Evolutionary conservation across 2,329 filamentous ascomycete genomes (phyloP), one percentile per base, ranked within the genome.

Genomic region (Fonsecaea nubica): DNA sequence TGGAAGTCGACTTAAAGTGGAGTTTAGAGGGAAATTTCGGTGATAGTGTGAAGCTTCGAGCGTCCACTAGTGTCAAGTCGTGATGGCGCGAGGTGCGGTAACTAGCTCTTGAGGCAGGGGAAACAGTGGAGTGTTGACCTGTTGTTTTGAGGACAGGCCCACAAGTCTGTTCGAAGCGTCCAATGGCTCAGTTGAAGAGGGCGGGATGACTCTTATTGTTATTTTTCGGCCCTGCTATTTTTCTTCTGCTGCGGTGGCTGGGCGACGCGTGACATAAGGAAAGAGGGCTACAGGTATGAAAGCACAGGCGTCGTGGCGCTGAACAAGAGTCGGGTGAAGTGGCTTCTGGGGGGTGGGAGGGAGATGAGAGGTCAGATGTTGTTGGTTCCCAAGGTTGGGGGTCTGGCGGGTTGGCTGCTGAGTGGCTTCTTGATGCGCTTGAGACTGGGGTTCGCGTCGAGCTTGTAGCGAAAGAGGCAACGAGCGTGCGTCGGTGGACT

Each of bases 41-140:
- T 61, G 58, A 63, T 68, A 69, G 67, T 64, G 67, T 50, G 25
- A 55, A 58, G 33, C 58, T 64, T 61, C 35, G 58, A 65, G 45
- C 33, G 42, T 35, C 42, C 36, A 57, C 64, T 69, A 69, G 58
- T 61, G 58, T 61, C 58, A 38, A 53, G 45, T 21, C 33, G 64
- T 57, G 62, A 62, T 64, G 54, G 65, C 62, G 62, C 62, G 62
- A 62, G 33, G 15, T 30, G 64, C 67, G 67, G 67, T 61, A 64
- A 62, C 67, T 69, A 69, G 62, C 67, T 33, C 38, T 35, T 48
- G 42, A 54, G 25, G 58, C 58, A 61, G 58, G 58, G 58, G 45
- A 32, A 38, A n/a, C 25, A 50, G 57, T 30, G 57, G 21, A 50
- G 45, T 8, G 58, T 36, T 30, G 45, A 61, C 38, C 12, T 21